Evolutionary conservation across 495 filamentous ascomycete genomes (phyloP).

Genomic region (Tuber melanosporum): DNA sequence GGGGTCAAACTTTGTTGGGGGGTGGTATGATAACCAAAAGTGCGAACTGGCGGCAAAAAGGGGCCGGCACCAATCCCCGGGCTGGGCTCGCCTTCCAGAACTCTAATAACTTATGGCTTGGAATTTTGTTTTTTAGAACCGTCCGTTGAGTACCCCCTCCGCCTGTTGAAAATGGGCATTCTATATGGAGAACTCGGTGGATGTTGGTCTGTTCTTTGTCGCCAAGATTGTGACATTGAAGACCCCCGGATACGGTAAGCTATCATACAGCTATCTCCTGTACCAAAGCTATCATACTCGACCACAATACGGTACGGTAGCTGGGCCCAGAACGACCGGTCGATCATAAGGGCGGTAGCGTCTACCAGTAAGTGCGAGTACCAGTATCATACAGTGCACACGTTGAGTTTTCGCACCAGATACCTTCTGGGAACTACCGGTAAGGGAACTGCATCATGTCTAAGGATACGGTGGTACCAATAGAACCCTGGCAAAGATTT

Average conservation of each 20-base stretch:
- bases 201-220: too few relatives aligned
- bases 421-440: neutral
- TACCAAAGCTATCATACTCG: neutral
- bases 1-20: neutral
- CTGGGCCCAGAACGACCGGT: neutral
- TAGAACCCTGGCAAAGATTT: slow-evolving; percentile 1
- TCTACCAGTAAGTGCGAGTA: neutral
- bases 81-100: too few relatives aligned
- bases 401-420: neutral
- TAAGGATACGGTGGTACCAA: neutral
- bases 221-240: neutral
- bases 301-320: neutral
- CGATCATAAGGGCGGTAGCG: neutral
- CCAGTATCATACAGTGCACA: neutral
- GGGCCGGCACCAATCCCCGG: too few relatives aligned
- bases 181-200: too few relatives aligned
- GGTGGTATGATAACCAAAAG: too few relatives aligned
- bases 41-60: too few relatives aligned
- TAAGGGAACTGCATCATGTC: neutral
- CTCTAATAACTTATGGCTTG: too few relatives aligned
- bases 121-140: too few relatives aligned
- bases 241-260: neutral
- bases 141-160: too few relatives aligned
- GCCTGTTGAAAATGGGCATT: too few relatives aligned
- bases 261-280: neutral